Conservation (phyloP, 192 early-diverging fungal genomes). For the Gamsiella multidivaricata region DNA sequence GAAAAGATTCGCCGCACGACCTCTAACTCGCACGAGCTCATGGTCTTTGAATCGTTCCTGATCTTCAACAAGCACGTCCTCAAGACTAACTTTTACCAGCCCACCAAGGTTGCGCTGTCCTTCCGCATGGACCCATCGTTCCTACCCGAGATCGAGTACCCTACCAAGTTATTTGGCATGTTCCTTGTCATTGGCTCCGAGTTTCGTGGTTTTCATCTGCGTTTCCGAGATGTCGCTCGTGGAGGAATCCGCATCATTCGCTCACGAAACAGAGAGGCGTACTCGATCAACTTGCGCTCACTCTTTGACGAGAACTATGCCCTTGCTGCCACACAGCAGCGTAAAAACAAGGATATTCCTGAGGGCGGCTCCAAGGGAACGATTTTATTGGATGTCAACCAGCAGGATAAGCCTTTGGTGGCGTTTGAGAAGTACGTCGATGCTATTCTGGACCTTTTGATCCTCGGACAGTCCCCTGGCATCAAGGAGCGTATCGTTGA, state of each 20-base stretch:
- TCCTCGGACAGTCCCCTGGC: slow-evolving; percentile 89
- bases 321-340: slow-evolving; percentile 95
- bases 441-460: slow-evolving; percentile 83
- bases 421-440: slow-evolving; percentile 52
- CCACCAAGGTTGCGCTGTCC: slow-evolving; percentile 97
- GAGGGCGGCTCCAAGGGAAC: slow-evolving; percentile 99
- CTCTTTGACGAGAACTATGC: slow-evolving; percentile 99
- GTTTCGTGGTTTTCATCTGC: slow-evolving; percentile 99
- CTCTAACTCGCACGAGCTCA: slow-evolving; percentile 92
- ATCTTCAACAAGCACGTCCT: slow-evolving; percentile 97
- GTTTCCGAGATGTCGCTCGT: slow-evolving; percentile 97
- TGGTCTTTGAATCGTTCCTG: slow-evolving; percentile 95
- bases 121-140: slow-evolving; percentile 96
- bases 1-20: slow-evolving; percentile 91
- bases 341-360: slow-evolving; percentile 99
- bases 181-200: slow-evolving; percentile 96
- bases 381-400: slow-evolving; percentile 64
- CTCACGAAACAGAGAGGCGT: slow-evolving; percentile 95
- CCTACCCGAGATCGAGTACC: slow-evolving; percentile 95
- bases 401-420: slow-evolving; percentile 47
- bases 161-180: slow-evolving; percentile 90
- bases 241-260: slow-evolving; percentile 98
- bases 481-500: slow-evolving; percentile 98
- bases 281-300: slow-evolving; percentile 95
- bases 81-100: slow-evolving; percentile 99